Percentiles rank a stretch among this genome's conserved stretches.
Evolutionary conservation across 805 yeast species (phyloP).

Genomic region (Pichia cephalocereana): DNA sequence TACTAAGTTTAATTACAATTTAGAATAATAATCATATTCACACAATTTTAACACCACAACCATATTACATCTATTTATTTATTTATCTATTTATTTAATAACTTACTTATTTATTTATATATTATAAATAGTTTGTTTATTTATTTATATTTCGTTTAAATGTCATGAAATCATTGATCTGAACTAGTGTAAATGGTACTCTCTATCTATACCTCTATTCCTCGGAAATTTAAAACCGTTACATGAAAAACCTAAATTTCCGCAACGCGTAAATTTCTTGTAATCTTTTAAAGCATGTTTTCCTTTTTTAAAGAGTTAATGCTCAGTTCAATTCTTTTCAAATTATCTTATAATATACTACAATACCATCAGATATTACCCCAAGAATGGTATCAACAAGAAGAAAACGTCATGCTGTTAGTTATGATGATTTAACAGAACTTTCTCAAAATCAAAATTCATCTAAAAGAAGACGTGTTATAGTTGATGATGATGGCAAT

Average conservation of each 20-base stretch:
- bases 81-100: background rate
- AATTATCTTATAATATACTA: too few species aligned
- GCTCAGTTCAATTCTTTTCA: background rate
- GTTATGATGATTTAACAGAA: slow-evolving; percentile 3
- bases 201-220: too few species aligned
- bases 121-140: background rate
- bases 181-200: too few species aligned
- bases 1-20: background rate
- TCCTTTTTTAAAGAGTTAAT: background rate
- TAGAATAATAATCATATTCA: background rate
- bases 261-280: background rate
- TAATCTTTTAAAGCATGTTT: background rate
- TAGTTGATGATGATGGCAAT: background rate
- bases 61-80: slow-evolving; percentile 6
- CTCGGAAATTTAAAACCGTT: too few species aligned
- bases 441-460: background rate
- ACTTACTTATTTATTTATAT: slow-evolving; percentile 2
- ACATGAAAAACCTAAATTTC: background rate
- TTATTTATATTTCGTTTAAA: background rate
- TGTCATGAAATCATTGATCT: background rate
- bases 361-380: too few species aligned
- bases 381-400: background rate
- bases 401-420: background rate
- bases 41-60: background rate
- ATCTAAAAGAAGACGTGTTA: background rate